These are phyloP conservation scores for Tetrahymena borealis DNA, from an alignment of 73 alveolate genomes.

Conservation along the genomic window DNA sequence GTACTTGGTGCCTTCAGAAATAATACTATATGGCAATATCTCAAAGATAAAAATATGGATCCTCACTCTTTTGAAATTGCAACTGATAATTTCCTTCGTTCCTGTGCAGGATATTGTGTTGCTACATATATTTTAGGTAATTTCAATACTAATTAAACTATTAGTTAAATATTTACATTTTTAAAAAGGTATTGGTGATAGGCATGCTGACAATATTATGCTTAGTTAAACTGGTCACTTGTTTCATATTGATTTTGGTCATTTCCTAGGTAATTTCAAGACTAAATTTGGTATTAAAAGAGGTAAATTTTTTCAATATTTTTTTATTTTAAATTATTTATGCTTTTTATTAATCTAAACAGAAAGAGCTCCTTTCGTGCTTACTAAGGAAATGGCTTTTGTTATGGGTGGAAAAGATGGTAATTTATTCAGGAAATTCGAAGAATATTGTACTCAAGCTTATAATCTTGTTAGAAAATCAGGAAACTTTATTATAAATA, in stretches of 20 bases:
- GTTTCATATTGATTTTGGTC: constrained; percentile 99
- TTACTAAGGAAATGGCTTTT: constrained; percentile 71
- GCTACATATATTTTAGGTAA: constrained; percentile 90
- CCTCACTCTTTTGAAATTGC: constrained; percentile 46
- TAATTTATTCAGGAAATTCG: constrained; percentile 53
- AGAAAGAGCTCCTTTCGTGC: constrained; percentile 68
- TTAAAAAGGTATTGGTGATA: constrained; percentile 71
- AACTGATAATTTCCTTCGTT: constrained; percentile 65
- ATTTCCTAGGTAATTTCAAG: constrained; percentile 91
- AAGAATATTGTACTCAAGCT: constrained; percentile 69
- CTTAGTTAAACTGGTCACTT: constrained; percentile 82
- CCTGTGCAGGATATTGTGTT: constrained; percentile 92
- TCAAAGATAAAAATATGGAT: constrained; percentile 36
- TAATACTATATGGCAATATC: constrained; percentile 45
- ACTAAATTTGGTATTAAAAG: constrained; percentile 83
- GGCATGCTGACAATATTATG: constrained; percentile 95
- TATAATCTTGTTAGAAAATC: constrained; percentile 78
- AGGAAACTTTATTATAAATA: constrained; percentile 63
- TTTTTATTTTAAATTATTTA: no score
- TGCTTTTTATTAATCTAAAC: neutral
- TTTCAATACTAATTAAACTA: neutral
- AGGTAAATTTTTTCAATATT: constrained; percentile 57
- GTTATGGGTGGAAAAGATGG: constrained; percentile 83
- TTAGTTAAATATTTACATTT: neutral
- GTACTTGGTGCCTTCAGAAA: constrained; percentile 50